Conservation (phyloP, 441 rosid genomes). For the Dalechampia spathulata region DNA sequence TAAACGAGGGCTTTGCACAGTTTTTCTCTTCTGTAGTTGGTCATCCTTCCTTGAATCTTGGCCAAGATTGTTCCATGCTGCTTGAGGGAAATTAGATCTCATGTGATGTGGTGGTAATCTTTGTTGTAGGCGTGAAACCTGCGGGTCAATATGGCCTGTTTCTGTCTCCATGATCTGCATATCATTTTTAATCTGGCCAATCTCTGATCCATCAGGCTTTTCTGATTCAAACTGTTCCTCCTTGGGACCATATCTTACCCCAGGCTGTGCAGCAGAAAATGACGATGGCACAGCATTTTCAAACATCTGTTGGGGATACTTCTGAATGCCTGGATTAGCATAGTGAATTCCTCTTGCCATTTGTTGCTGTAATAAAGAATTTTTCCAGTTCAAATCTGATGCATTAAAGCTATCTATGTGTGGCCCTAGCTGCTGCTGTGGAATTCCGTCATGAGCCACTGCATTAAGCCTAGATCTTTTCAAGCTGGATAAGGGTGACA, state of each 20-base stretch:
- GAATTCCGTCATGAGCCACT: slow-evolving; percentile 52
- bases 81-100: slow-evolving; percentile 57
- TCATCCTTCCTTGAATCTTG: slow-evolving; percentile 83
- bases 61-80: slow-evolving; percentile 58
- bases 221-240: slow-evolving; percentile 76
- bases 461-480: slow-evolving; percentile 55
- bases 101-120: slow-evolving; percentile 49
- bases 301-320: slow-evolving; percentile 60
- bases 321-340: slow-evolving; percentile 49
- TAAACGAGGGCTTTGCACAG: slow-evolving; percentile 81
- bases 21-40: slow-evolving; percentile 60
- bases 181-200: slow-evolving; percentile 41
- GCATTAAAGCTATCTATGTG: slow-evolving; percentile 56
- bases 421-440: slow-evolving; percentile 55
- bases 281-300: slow-evolving; percentile 58
- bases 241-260: slow-evolving; percentile 53
- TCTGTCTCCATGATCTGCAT: slow-evolving; percentile 50
- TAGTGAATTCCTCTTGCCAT: slow-evolving; percentile 63
- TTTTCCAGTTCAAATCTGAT: slow-evolving; percentile 67
- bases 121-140: slow-evolving; percentile 47
- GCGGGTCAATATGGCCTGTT: slow-evolving; percentile 49
- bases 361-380: slow-evolving; percentile 47
- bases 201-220: slow-evolving; percentile 43
- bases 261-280: slow-evolving; percentile 51
- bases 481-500: slow-evolving; percentile 52